Evolutionary conservation across 805 yeast genomes (phyloP), one percentile per base, ranked within the genome.

Genomic region (Sugiyamaella lignohabitans): DNA sequence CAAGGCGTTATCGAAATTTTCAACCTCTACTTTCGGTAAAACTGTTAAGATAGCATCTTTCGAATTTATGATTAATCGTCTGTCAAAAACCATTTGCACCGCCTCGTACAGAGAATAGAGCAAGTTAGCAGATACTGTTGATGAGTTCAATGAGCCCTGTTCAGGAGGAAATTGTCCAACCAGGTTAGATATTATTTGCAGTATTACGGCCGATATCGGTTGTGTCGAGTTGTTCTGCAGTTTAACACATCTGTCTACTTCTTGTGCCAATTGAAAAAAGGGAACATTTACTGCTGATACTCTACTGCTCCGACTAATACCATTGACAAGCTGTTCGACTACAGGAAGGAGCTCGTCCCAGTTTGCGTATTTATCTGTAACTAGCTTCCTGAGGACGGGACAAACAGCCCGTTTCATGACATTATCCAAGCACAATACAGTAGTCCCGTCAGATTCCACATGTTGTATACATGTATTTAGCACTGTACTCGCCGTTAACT

Each of bases 241-340:
- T 38, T 14, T 23, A 4, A 45, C 17, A 20, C 44, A 44, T 17
- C 27, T 29, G 19, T 50, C 45, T 4, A 51, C 37, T 29, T 48
- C 46, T 11, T 34, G 29, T 4, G 48, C 50, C 4, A 51, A 46
- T 27, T 45, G 50, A 35, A 48, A 48, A 22, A 51, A 42, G 5
- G 54, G 47, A 11, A 51, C 18, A 34, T 49, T 51, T 10, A 45
- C 37, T 5, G 44, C 23, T 6, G 20, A 18, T n/a, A n/a, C n/a
- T 20, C 16, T 34, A 27, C 14, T 8, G 11, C 8, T 27, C 14
- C 14, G 8, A 27, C 14, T 27, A 8, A 27, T 8, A 27, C 32
- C 32, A 27, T 8, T 8, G 14, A 27, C 14, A 8, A 8, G 32
- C 14, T 14, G 8, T 27, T 27, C 11, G 32, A 27, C 14, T 27